Percentiles rank a stretch among this genome's conserved stretches.
These are phyloP conservation scores for Coprinopsis cinerea DNA, from an alignment of 768 basidiomycete species.

Conservation along the genomic window DNA sequence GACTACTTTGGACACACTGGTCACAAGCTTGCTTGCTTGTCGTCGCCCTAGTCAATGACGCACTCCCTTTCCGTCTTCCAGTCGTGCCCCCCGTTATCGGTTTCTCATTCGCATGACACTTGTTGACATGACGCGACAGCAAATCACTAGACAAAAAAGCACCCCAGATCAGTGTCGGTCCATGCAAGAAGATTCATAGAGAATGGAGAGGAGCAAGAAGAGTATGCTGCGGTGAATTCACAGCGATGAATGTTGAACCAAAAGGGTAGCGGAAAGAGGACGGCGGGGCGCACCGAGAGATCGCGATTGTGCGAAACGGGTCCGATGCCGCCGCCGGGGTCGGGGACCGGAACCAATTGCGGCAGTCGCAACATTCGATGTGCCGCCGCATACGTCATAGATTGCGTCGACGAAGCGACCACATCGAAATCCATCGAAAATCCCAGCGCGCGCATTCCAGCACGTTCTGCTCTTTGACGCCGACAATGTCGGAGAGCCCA, in stretches of 20 bases:
- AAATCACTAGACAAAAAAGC: conserved; percentile 55
- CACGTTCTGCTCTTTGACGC: neutral
- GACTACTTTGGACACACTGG: conserved; percentile 69
- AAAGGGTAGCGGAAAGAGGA: too few relatives aligned
- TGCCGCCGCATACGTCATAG: neutral
- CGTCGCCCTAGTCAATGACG: conserved; percentile 63
- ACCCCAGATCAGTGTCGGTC: too few relatives aligned
- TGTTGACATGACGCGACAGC: conserved; percentile 81
- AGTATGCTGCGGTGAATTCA: too few relatives aligned
- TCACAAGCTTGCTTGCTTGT: conserved; percentile 83
- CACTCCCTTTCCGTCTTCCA: conserved; percentile 56
- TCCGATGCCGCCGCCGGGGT: conserved; percentile 3
- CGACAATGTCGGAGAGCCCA: neutral
- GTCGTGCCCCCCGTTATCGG: conserved; percentile 30
- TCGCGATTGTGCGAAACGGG: too few relatives aligned
- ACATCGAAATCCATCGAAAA: neutral
- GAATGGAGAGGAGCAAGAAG: too few relatives aligned
- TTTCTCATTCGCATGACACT: conserved; percentile 80
- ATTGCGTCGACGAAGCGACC: neutral
- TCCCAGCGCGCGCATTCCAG: neutral
- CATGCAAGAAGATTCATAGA: too few relatives aligned
- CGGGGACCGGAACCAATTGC: neutral
- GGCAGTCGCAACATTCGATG: neutral
- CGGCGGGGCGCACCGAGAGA: neutral
- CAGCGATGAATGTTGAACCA: too few relatives aligned